Base-by-base conservation (phyloP, 129 eudicot genomes). In the Cynara cardunculus region DNA sequence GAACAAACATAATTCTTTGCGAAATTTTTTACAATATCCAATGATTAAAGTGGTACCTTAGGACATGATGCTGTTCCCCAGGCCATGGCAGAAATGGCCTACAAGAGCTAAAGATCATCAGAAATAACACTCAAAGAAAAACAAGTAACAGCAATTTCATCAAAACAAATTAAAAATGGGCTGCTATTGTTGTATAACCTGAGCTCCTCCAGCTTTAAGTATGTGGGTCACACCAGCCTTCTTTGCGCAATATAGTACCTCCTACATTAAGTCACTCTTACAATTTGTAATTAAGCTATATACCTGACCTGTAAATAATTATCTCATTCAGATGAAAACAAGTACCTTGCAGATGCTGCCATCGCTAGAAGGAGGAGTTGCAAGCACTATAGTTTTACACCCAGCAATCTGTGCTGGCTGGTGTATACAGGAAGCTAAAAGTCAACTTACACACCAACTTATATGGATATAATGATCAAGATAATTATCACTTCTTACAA, bases 51-150 rank as follows among this genome's bases (percentile, higher is more conserved):
- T 37, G 81, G 81, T 90, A 94, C 99, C 96, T 96, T 96, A 14
- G 99, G 99, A 81, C 99, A 96, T 32, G 97, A 91, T 62, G 88
- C 70, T 4, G 99, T 96, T 56, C 99, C 99, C 99, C 99, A 96
- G 41, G 98, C 98, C 99, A 96, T 96, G 70, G 99, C 99, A 91
- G 99, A 81, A 80, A 96, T 93, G 62, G 99, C 99, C 99, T 96
- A 86, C 73, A 86, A 85, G 66, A 71, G 74, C 27, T 72, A 69
- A 66, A 80, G 25, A 53, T 71, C 5, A 72, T 62, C 25, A 91
- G 66, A 76, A 76, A 41, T n/a, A 26, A 8, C 25, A 59, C 44
- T 16, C 19, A 28, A 64, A 28, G 13, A 22, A 10, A 69, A 83
- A 19, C 11, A 46, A 25, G 18, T 28, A 64, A 75, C 8, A 44